phyloP scores from a whole-genome alignment of 2,329 filamentous ascomycete species.

The Neofusicoccum cordaticola region DNA sequence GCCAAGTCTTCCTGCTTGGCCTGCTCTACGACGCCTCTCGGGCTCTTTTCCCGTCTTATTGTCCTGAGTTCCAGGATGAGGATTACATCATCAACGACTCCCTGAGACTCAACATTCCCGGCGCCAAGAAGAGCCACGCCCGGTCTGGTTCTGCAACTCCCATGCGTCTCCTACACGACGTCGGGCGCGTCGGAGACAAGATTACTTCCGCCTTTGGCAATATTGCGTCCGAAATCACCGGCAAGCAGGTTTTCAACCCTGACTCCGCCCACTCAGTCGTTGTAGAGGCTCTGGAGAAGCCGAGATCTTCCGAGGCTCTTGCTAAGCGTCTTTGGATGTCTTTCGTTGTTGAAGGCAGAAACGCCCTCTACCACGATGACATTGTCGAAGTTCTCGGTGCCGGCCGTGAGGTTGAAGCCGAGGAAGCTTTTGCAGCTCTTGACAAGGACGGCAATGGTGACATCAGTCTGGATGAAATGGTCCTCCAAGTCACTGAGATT shows the following conservation, averaged over 20 bases:
- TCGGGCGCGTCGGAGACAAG: conserved; percentile 82
- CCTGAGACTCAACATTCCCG: conserved; percentile 60
- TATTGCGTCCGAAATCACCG: conserved; percentile 89
- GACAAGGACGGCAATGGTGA: conserved; percentile 91
- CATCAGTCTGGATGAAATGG: conserved; percentile 93
- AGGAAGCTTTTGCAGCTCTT: conserved; percentile 77
- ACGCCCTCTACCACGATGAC: conserved; percentile 76
- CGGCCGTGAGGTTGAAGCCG: conserved; percentile 71
- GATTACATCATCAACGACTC: conserved; percentile 86
- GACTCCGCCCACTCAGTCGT: conserved; percentile 88
- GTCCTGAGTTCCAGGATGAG: conserved; percentile 83
- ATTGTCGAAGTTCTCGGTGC: conserved; percentile 82
- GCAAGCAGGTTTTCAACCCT: conserved; percentile 91
- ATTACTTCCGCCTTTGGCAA: conserved; percentile 91
- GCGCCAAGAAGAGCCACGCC: conserved; percentile 49
- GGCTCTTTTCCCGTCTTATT: conserved; percentile 87
- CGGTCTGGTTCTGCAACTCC: conserved; percentile 68
- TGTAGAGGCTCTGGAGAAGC: conserved; percentile 82
- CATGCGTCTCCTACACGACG: conserved; percentile 68
- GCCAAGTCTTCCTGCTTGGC: conserved; percentile 75
- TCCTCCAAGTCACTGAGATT: conserved; percentile 79
- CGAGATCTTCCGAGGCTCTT: conserved; percentile 80
- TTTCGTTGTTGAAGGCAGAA: conserved; percentile 85
- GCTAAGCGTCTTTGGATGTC: conserved; percentile 98
- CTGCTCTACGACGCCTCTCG: conserved; percentile 89